Base-by-base conservation (phyloP, 768 basidiomycete genomes). In the Panaeolus papilionaceus region DNA sequence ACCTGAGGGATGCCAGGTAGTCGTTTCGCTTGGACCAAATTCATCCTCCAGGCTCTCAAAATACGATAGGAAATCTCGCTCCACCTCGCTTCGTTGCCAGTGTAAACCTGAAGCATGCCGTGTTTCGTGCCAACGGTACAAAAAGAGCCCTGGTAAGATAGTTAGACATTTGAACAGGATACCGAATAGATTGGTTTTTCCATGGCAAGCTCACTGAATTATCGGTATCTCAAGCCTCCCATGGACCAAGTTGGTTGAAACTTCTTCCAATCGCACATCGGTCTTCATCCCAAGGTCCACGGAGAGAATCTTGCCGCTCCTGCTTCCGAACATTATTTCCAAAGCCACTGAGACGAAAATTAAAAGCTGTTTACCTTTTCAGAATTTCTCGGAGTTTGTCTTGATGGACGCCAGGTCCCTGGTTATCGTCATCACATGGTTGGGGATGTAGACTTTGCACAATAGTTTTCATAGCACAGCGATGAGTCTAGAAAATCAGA, bases 401-500 rank as follows among this genome's bases (percentile, higher is more conserved):
- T 28, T 20, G 45, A 9, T 16, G 54, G 28, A 58, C 54, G 26
- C 54, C 20, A 58, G 54, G 54, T 58, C 54, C 33, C 11, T 58
- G 26, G 26, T n/a, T 14, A 58, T 58, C 54, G 16, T 37, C 54
- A 37, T 58, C 54, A 58, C 54, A 58, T 58, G 54, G 47, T 18
- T 28, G 33, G 54, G 54, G 54, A 28, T 28, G 28, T 37, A 58
- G 54, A 58, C 4, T 58, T 45, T 58, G 28, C 26, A 28, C n/a
- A 12, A 58, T 28, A 5, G 28, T 28, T 58, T 58, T 49, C 47
- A 20, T 28, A 33, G 54, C 47, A 58, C 10, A 58, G 26, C 11
- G 54, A 58, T 37, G 26, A 28, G 14, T 58, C 54, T 58, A 58
- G 54, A 58, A 58, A 33, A 58, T 58, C 54, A 37, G 54, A 58